A percentile compares a stretch with the other conserved stretches of the same genome.
Evolutionary conservation across 371 early-diverging fungal species (phyloP).

Genomic region (Rhizomucor miehei): DNA sequence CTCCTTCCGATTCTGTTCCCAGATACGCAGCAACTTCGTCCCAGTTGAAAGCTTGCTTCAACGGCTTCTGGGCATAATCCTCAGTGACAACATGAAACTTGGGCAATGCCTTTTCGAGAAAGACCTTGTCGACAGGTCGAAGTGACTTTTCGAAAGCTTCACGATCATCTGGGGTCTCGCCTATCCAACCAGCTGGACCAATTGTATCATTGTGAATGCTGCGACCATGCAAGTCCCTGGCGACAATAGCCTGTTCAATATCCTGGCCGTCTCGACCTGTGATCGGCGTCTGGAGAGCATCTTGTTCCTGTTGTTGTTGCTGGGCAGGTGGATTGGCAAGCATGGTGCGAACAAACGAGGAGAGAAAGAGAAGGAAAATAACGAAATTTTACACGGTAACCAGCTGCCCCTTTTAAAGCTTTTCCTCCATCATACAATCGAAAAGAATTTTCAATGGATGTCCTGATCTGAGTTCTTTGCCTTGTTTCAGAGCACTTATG

Average conservation of each 20-base stretch:
- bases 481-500: too few species aligned
- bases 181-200: constrained; percentile 18
- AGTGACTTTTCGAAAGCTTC: constrained; percentile 10
- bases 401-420: background rate
- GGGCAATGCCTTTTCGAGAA: constrained; percentile 22
- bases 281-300: background rate
- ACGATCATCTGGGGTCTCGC: constrained; percentile 10
- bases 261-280: constrained; percentile 1
- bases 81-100: constrained; percentile 22
- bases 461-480: too few species aligned
- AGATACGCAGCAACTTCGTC: constrained; percentile 20
- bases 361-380: background rate
- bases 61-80: constrained; percentile 19
- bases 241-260: constrained; percentile 16
- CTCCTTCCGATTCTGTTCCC: constrained; percentile 20
- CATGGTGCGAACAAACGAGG: background rate
- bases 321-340: background rate
- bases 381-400: background rate
- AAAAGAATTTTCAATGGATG: background rate
- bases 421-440: background rate
- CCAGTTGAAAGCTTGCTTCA: constrained; percentile 30
- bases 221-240: constrained; percentile 15
- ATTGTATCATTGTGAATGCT: constrained; percentile 26
- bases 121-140: constrained; percentile 21
- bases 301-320: background rate